Conservation (phyloP, 2,329 filamentous ascomycete genomes). For the Colletotrichum orchidophilum region DNA sequence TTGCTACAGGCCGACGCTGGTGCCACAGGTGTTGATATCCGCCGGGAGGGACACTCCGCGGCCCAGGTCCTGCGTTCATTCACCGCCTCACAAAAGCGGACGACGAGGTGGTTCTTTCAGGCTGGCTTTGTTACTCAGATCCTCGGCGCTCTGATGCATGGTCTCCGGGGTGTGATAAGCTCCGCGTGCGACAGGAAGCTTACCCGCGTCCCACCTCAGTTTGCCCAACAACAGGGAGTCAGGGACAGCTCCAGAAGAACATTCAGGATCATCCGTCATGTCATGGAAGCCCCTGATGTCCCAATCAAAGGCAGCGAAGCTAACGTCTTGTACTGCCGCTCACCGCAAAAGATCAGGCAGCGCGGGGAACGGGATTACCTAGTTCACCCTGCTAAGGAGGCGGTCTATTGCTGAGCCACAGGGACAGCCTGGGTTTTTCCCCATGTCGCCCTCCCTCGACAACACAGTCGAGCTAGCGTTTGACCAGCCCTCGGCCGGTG, state of each 20-base stretch:
- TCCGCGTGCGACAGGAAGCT: slow-evolving; percentile 32
- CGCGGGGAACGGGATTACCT: slow-evolving; percentile 19
- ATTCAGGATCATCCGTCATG: slow-evolving; percentile 7
- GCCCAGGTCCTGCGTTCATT: slow-evolving; percentile 18
- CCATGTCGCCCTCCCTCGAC: slow-evolving; percentile 17
- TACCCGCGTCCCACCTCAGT: slow-evolving; percentile 22
- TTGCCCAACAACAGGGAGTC: not conserved
- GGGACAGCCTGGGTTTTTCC: slow-evolving; percentile 24
- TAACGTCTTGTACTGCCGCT: slow-evolving; percentile 14
- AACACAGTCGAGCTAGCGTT: slow-evolving; percentile 22
- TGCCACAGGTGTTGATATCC: slow-evolving; percentile 19
- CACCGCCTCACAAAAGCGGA: slow-evolving; percentile 28
- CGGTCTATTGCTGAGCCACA: slow-evolving; percentile 31
- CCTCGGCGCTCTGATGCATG: slow-evolving; percentile 31
- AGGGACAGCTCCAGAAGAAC: slow-evolving; percentile 1
- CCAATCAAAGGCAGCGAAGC: slow-evolving; percentile 14
- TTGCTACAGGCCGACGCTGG: not conserved
- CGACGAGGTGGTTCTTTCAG: slow-evolving; percentile 18
- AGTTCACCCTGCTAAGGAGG: slow-evolving; percentile 14
- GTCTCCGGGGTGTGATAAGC: slow-evolving; percentile 27
- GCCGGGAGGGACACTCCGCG: slow-evolving; percentile 10
- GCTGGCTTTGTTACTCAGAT: slow-evolving; percentile 20
- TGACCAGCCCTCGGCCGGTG: slow-evolving; percentile 23
- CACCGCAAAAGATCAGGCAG: slow-evolving; percentile 31
- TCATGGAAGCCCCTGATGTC: not conserved